Conservation (phyloP, 1,139 yeast species). For the Candida anutae region DNA sequence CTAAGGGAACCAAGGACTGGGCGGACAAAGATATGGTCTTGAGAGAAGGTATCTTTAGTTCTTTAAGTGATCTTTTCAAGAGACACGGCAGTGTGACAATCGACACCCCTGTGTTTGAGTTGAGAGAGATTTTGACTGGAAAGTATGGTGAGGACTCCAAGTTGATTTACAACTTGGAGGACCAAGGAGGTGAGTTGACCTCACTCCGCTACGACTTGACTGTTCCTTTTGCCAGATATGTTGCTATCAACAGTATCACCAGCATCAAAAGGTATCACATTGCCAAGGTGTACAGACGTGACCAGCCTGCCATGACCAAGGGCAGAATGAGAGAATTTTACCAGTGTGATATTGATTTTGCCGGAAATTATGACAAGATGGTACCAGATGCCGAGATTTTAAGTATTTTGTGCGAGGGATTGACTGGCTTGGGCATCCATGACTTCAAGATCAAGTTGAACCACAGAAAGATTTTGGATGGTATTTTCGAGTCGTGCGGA, state of each 20-base stretch:
- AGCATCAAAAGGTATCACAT: slow-evolving; percentile 90
- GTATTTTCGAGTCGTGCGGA: slow-evolving; percentile 91
- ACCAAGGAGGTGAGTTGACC: slow-evolving; percentile 96
- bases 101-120: slow-evolving; percentile 95
- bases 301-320: slow-evolving; percentile 99
- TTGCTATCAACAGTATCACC: slow-evolving; percentile 88
- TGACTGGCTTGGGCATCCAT: slow-evolving; percentile 70
- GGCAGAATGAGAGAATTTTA: slow-evolving; percentile 99
- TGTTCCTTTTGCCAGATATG: slow-evolving; percentile 94
- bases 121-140: slow-evolving; percentile 90
- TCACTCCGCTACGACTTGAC: slow-evolving; percentile 93
- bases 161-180: slow-evolving; percentile 88
- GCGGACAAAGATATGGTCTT: slow-evolving; percentile 95
- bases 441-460: slow-evolving; percentile 89
- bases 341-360: slow-evolving; percentile 96
- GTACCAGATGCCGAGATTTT: slow-evolving; percentile 92
- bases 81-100: slow-evolving; percentile 97
- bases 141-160: slow-evolving; percentile 98
- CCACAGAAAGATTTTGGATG: slow-evolving; percentile 93
- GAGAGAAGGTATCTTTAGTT: slow-evolving; percentile 76
- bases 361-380: slow-evolving; percentile 88
- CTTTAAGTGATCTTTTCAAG: slow-evolving; percentile 69
- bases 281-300: slow-evolving; percentile 96
- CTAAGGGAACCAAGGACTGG: slow-evolving; percentile 98
- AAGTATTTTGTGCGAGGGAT: slow-evolving; percentile 75